Evolutionary conservation across 345 rosid genomes (phyloP), one percentile per base, ranked within the genome.

Genomic region (Triadica sebifera): DNA sequence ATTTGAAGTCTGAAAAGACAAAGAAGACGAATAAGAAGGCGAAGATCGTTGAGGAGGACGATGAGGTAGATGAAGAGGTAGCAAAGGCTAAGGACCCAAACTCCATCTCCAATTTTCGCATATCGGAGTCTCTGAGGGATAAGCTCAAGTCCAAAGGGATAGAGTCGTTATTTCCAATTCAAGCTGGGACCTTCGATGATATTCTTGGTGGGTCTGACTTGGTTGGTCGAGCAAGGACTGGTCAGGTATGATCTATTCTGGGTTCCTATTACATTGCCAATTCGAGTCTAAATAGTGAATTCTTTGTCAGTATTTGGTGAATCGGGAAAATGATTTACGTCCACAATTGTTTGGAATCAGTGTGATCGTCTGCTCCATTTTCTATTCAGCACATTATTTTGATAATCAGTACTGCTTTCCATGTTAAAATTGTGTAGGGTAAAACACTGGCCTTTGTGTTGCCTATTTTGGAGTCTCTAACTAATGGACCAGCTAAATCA

Each of bases 201-300:
- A 73, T 95, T 80, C 86, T 89, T 9, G 88, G 86, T 55, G 98
- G 98, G 12, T 84, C 80, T 74, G 99, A 95, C 77, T 84, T 95
- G 84, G 97, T 95, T 50, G 98, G 99, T 11, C 83, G 98, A 1
- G 98, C 99, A 12, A 94, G 99, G 12, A 95, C 99, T 56, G 98
- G 98, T 70, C 98, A 93, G 94, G 98, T 93, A 82, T 47, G 29
- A 19, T 41, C 19, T 50, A 24, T 41, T 22, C 2, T 65, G 37
- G 0, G 9, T 64, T 65, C 25, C 8, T 2, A 24, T 46, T 13
- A 4, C 24, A 53, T 16, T 53, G 34, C 2, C 34, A 29, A 29
- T 29, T 29, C 34, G 34, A 29, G 34, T 29, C 34, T 29, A 29
- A 29, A 29, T 29, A 29, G 34, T 29, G 34, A 1, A 29, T 29